Base-by-base conservation (phyloP, 2,329 filamentous ascomycete genomes). In the Beauveria medogensis region DNA sequence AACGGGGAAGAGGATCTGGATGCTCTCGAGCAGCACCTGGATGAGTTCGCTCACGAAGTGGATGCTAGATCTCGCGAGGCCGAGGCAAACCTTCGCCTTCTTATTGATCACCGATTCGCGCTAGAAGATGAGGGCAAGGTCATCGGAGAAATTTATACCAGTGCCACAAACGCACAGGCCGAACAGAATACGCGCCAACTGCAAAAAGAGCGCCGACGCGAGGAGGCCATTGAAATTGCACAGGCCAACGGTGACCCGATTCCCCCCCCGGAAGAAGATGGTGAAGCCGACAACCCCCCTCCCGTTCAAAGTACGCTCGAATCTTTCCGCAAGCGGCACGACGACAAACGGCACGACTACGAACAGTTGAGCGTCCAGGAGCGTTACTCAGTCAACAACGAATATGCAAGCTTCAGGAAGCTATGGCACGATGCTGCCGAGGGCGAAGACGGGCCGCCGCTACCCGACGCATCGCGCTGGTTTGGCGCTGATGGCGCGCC, bases 321-420 rank as follows among this genome's bases (percentile, higher is more conserved):
- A 7, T 61, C 76, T n/a, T 71, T 80, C 46, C 67, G 71, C 43
- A 63, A 73, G 7, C 69, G 73, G 14, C 73, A 74, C 34, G 67
- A 71, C 34, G 64, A 70, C 40, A 78, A 78, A 59, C 67, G 70
- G 0, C 67, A 66, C 12, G 76, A 78, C 46, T 84, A 84, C 67
- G 70, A 69, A 0, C 64, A 66, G 2, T 70, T 80, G 65, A 72
- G 67, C 41, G 67, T 74, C 52, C 70, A 80, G 62, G 70, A 80
- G 64, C 78, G 79, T 28, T 86, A 85, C 67, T 81, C 76, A 5
- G 65, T 75, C 14, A 77, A 85, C 70, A 85, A 85, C 68, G 80
- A 84, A 66, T 86, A 86, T 67, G 77, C 79, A 61, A 71, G 73
- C n/a, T 85, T 86, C 76, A 84, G 83, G 69, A 79, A 79, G 66